Evolutionary conservation across 1,139 yeast genomes (phyloP).

Genomic region (Debaryomyces udenii): DNA sequence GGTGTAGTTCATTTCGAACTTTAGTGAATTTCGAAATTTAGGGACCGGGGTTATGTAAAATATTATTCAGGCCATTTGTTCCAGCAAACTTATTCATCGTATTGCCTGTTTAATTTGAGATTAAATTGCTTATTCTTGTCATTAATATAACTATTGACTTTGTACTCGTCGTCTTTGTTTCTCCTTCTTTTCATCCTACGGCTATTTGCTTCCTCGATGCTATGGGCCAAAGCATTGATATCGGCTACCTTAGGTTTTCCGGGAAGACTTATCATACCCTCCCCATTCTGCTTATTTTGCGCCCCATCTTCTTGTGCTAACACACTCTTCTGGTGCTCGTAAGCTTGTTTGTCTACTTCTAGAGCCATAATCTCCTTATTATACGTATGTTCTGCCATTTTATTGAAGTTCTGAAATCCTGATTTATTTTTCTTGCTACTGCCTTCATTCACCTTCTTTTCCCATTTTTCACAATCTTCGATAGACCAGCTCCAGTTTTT

Average conservation of each 20-base stretch:
- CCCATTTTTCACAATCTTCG: conserved; percentile 72
- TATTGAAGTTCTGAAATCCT: conserved; percentile 45
- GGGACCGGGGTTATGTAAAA: too few species aligned
- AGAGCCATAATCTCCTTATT: conserved; percentile 45
- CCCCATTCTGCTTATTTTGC: conserved; percentile 12
- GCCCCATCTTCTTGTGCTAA: conserved; percentile 12
- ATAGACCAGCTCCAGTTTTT: conserved; percentile 65
- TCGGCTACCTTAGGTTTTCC: conserved; percentile 25
- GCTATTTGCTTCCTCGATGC: conserved; percentile 40
- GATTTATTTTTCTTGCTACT: conserved; percentile 15
- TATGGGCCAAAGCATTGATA: conserved; percentile 29
- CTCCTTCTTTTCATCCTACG: conserved; percentile 31
- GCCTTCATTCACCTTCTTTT: conserved; percentile 37
- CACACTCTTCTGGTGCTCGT: conserved; percentile 35
- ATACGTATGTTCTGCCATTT: conserved; percentile 60
- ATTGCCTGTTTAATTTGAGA: conserved; percentile 65
- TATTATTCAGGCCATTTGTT: too few species aligned
- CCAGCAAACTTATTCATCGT: conserved; percentile 23
- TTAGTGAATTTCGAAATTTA: too few species aligned
- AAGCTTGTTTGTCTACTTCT: conserved; percentile 45
- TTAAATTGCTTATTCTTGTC: conserved; percentile 82
- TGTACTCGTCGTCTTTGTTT: conserved; percentile 32
- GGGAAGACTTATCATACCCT: conserved; percentile 4
- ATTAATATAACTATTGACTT: conserved; percentile 54
- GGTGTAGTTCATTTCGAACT: too few species aligned